These are phyloP conservation scores for Monascus purpureus DNA, from an alignment of 495 filamentous ascomycete genomes.

Conservation along the genomic window DNA sequence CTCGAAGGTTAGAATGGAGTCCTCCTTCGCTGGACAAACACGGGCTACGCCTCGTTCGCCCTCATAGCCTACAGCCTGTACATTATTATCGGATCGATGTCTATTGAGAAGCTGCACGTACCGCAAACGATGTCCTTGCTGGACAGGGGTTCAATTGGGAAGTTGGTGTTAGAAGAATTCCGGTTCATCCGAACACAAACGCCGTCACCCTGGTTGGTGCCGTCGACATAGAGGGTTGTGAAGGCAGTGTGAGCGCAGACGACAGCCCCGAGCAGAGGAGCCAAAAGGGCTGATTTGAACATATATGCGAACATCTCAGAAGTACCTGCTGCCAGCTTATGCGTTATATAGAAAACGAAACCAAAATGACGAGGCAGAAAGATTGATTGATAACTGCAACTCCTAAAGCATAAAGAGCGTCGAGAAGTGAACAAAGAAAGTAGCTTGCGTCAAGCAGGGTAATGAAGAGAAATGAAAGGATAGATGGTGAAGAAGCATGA, in stretches of 20 bases:
- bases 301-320: too few species aligned
- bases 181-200: conserved; percentile 55
- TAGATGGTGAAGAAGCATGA: too few species aligned
- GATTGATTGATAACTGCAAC: too few species aligned
- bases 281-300: background rate
- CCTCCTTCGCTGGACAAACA: conserved; percentile 39
- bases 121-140: conserved; percentile 60
- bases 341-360: too few species aligned
- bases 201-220: conserved; percentile 50
- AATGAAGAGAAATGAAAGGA: too few species aligned
- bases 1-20: conserved; percentile 44
- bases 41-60: conserved; percentile 42
- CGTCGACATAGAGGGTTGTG: conserved; percentile 52
- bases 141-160: conserved; percentile 32
- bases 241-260: conserved; percentile 48
- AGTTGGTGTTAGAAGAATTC: conserved; percentile 29
- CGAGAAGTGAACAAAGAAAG: too few species aligned
- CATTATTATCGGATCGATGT: conserved; percentile 1
- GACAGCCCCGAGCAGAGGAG: conserved; percentile 3
- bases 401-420: too few species aligned
- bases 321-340: too few species aligned
- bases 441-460: too few species aligned
- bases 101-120: conserved; percentile 15
- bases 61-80: conserved; percentile 31
- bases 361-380: too few species aligned